Evolutionary conservation across 2,329 filamentous ascomycete species (phyloP), one percentile per base, ranked within the genome.

Genomic region (Zalaria sp.): DNA sequence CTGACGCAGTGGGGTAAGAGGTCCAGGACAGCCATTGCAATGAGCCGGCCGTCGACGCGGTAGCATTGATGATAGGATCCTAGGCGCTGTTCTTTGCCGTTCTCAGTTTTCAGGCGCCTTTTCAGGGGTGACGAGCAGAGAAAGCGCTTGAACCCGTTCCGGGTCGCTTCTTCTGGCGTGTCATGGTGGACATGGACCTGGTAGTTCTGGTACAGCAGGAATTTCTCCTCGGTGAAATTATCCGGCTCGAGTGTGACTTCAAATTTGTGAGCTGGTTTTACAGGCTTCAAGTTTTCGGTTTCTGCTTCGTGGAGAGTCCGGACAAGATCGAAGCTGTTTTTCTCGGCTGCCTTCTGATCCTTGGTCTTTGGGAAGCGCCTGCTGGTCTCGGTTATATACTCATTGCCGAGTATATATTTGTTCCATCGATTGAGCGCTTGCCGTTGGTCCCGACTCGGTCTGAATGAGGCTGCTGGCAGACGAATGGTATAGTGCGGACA

Each of bases 401-500:
- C 58, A 4, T 83, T 75, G 34, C 84, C 84, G 25, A 81, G 64
- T 32, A 89, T 68, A 59, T 74, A 73, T 47, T 68, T 75, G 55
- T 84, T 83, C 69, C 88, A 89, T 35, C 80, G 74, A 58, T 89
- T 86, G 50, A 86, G 60, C 1, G 80, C 71, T 55, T 87, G 81
- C 32, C 84, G 71, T 53, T 91, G 85, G 52, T 85, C 79, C 57
- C 75, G 77, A 27, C 75, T 72, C 4, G 83, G 68, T 49, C 73
- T 77, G 61, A 83, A 83, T 34, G 69, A 63, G 37, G 66, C 59
- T 25, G 77, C 75, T 52, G 85, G 81, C 18, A 88, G 67, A 37
- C 65, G 77, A 41, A 91, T 79, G 1, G 83, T 87, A 58, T 89
- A 96, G 56, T 95, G 87, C 36, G 88, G 87, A 59, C 91, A 98